Percentiles rank a stretch among this genome's conserved stretches.
phyloP scores from a whole-genome alignment of 2,329 filamentous ascomycete genomes.

The Stagonosporopsis tanaceti region DNA sequence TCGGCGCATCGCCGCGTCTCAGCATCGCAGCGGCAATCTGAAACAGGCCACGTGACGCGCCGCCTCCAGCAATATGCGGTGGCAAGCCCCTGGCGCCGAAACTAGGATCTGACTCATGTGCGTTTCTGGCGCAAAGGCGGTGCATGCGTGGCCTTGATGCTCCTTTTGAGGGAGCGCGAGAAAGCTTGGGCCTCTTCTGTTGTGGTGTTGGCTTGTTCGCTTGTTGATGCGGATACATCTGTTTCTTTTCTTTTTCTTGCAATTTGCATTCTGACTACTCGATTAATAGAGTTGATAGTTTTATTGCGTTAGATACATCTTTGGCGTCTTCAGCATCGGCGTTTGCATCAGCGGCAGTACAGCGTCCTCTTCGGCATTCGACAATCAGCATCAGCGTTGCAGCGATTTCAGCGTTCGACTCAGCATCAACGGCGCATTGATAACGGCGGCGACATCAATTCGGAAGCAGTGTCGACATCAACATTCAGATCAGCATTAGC shows the following conservation, averaged over 20 bases:
- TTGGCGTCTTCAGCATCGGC: too few species aligned
- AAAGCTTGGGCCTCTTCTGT: not conserved
- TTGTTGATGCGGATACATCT: not conserved
- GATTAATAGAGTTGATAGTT: too few species aligned
- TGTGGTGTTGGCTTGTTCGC: not conserved
- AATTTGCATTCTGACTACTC: too few species aligned
- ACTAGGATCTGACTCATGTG: not conserved
- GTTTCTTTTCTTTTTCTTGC: too few species aligned
- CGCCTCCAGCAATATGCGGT: not conserved
- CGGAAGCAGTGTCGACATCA: not conserved
- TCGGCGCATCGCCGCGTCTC: not conserved
- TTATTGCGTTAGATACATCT: too few species aligned
- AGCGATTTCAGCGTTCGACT: not conserved
- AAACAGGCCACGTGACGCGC: too few species aligned
- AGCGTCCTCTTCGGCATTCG: not conserved
- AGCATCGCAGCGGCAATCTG: not conserved
- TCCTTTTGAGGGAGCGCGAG: too few species aligned
- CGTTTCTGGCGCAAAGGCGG: not conserved
- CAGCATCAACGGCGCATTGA: not conserved
- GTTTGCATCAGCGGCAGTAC: not conserved
- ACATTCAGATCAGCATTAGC: not conserved
- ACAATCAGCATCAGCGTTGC: not conserved
- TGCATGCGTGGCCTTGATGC: too few species aligned
- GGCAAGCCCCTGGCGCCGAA: not conserved
- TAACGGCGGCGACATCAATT: too few species aligned